These are phyloP conservation scores for Pythium chondricola DNA, from an alignment of 352 stramenopile genomes.

Conservation along the genomic window DNA sequence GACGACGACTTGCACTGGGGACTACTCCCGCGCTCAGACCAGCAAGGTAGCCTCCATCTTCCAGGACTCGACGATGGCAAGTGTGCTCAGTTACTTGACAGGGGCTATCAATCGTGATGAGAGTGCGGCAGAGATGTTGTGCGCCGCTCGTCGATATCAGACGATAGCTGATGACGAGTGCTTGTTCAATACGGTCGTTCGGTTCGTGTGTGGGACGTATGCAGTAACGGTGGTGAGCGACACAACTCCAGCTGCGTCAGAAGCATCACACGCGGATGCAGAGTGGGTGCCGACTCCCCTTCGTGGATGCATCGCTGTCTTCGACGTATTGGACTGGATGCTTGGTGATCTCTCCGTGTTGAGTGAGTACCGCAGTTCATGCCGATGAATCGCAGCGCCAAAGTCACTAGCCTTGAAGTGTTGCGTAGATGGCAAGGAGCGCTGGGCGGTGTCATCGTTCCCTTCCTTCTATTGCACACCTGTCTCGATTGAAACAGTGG, in stretches of 20 bases:
- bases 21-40: conserved; percentile 34
- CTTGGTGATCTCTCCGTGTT: conserved; percentile 48
- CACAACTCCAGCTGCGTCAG: background rate
- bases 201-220: conserved; percentile 37
- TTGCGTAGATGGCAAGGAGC: conserved; percentile 18
- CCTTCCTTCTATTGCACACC: conserved; percentile 43
- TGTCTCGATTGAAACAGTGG: background rate
- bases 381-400: too few relatives aligned
- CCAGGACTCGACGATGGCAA: conserved; percentile 19
- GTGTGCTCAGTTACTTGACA: conserved; percentile 18
- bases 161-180: conserved; percentile 36
- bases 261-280: background rate
- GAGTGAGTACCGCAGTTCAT: conserved; percentile 45
- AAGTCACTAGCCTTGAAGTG: too few relatives aligned
- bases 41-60: conserved; percentile 36
- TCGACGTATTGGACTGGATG: conserved; percentile 49
- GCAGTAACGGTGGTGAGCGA: conserved; percentile 35
- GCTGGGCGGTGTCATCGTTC: conserved; percentile 32
- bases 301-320: conserved; percentile 32
- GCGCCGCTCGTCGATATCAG: too few relatives aligned
- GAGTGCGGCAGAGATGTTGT: too few relatives aligned
- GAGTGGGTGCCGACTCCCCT: conserved; percentile 20
- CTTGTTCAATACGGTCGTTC: conserved; percentile 52
- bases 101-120: too few relatives aligned
- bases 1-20: conserved; percentile 15